These are phyloP conservation scores for Populus pruinosa DNA, from an alignment of 345 rosid species.

Conservation along the genomic window DNA sequence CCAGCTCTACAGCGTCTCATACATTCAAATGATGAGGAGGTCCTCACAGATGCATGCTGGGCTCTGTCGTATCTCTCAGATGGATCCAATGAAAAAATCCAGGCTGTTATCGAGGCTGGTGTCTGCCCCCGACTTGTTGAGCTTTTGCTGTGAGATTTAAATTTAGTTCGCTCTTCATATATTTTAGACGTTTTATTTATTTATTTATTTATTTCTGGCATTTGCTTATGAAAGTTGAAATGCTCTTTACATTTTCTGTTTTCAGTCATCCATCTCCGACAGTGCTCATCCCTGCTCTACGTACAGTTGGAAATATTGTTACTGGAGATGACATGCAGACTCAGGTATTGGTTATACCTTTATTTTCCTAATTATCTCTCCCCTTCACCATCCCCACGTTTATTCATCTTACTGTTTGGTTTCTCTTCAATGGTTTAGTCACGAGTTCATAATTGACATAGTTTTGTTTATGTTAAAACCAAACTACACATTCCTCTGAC, in stretches of 20 bases:
- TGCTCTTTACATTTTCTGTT: not conserved
- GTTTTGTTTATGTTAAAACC: not conserved
- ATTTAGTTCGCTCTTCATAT: not conserved
- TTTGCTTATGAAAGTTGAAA: not conserved
- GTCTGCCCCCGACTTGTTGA: constrained; percentile 25
- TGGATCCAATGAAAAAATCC: constrained; percentile 32
- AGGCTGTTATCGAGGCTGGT: constrained; percentile 33
- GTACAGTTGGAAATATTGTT: constrained; percentile 31
- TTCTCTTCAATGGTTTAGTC: not conserved
- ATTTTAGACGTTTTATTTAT: not conserved
- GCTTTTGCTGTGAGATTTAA: constrained; percentile 15
- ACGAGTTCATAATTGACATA: not conserved
- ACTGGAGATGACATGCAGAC: constrained; percentile 35
- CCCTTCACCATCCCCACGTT: not conserved
- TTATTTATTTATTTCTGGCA: not conserved
- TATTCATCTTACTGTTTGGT: not conserved
- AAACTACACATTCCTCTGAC: not conserved
- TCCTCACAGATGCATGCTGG: constrained; percentile 34
- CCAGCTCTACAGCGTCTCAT: constrained; percentile 24
- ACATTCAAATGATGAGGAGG: constrained; percentile 26
- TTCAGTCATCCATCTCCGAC: constrained; percentile 26
- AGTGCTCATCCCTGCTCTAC: constrained; percentile 29
- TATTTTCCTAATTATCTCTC: too few relatives aligned
- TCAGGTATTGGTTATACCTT: constrained; percentile 14
- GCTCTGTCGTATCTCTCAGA: constrained; percentile 33